Evolutionary conservation across 768 basidiomycete genomes (phyloP).

Genomic region (Rubroboletus pulcherrimus): DNA sequence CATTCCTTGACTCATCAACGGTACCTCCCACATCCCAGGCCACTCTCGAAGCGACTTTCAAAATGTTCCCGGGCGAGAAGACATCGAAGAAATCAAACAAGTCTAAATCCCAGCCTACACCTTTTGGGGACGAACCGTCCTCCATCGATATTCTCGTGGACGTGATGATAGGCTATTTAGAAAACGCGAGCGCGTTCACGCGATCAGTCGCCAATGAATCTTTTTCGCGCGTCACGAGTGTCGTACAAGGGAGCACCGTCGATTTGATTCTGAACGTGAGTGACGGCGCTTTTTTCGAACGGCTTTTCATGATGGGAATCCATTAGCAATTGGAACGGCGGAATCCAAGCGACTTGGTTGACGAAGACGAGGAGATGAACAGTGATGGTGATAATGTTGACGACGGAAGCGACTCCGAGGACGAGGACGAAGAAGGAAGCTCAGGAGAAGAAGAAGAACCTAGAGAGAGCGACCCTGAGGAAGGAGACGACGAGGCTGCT

Average conservation of each 20-base stretch:
- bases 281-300: constrained; percentile 1
- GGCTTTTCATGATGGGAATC: background rate
- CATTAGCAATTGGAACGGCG: constrained; percentile 79
- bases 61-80: constrained; percentile 44
- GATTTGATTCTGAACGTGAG: constrained; percentile 80
- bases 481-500: constrained; percentile 46
- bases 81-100: constrained; percentile 42
- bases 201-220: constrained; percentile 76
- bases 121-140: constrained; percentile 36
- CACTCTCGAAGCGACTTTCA: constrained; percentile 54
- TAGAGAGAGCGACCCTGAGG: constrained; percentile 38
- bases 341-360: constrained; percentile 51
- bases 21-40: constrained; percentile 38
- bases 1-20: background rate
- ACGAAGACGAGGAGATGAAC: constrained; percentile 41
- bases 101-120: constrained; percentile 16
- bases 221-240: constrained; percentile 68
- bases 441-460: constrained; percentile 31
- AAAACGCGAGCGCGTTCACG: constrained; percentile 76
- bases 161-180: constrained; percentile 84
- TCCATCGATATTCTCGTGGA: constrained; percentile 87
- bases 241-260: constrained; percentile 65
- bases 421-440: constrained; percentile 33
- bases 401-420: constrained; percentile 35
- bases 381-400: constrained; percentile 34